Conservation (phyloP, 2,329 filamentous ascomycete genomes). For the Didymella exigua region DNA sequence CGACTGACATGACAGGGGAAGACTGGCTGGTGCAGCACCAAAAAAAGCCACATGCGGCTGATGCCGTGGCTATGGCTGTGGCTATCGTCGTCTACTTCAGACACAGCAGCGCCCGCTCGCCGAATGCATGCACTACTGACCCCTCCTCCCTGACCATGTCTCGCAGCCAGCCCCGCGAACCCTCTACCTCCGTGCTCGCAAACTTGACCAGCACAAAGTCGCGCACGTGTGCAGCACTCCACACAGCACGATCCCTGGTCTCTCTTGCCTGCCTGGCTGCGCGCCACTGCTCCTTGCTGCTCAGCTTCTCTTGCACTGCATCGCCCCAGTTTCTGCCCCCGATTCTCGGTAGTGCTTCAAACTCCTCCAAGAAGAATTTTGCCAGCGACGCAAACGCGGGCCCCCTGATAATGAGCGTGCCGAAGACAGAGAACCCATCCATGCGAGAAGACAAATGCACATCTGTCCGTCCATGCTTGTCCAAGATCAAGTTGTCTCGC, state of each 20-base stretch:
- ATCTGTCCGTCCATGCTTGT: conserved; percentile 52
- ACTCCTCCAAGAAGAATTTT: conserved; percentile 79
- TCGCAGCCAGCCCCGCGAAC: conserved; percentile 78
- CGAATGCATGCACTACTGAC: conserved; percentile 73
- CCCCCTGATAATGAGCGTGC: conserved; percentile 83
- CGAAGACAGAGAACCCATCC: conserved; percentile 76
- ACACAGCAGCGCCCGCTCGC: conserved; percentile 80
- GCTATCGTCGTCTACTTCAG: conserved; percentile 32
- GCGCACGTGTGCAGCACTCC: conserved; percentile 48
- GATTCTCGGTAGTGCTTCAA: conserved; percentile 77
- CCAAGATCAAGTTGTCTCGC: conserved; percentile 82
- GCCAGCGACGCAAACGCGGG: conserved; percentile 69
- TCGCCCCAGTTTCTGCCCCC: conserved; percentile 77
- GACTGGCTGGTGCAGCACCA: neutral
- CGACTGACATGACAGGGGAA: conserved; percentile 9
- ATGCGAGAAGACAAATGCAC: conserved; percentile 60
- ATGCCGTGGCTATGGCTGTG: neutral
- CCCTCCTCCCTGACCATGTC: conserved; percentile 76
- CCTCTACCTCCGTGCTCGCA: conserved; percentile 80
- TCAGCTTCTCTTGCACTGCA: conserved; percentile 44
- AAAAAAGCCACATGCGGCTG: neutral
- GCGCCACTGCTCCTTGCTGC: conserved; percentile 57
- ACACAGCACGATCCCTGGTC: conserved; percentile 45
- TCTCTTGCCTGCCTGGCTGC: conserved; percentile 63
- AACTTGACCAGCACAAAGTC: conserved; percentile 91